Percentiles rank a stretch among this genome's conserved stretches.
Evolutionary conservation across 129 eudicot species (phyloP).

Genomic region (Solidago caesia): DNA sequence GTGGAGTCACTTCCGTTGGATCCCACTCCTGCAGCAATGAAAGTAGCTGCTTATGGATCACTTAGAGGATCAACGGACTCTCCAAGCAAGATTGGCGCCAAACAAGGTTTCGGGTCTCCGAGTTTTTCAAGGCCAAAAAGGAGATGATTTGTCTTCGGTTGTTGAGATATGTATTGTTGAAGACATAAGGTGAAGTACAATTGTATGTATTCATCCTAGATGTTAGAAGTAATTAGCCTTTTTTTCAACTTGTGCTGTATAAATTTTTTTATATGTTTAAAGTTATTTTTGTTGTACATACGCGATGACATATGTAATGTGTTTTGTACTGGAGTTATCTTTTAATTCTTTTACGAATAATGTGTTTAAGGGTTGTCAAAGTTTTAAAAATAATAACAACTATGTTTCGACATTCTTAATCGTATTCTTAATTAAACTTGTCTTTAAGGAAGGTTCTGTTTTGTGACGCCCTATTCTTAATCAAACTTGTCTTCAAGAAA

Average conservation of each 20-base stretch:
- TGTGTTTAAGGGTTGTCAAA: no score
- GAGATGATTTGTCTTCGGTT: constrained; percentile 42
- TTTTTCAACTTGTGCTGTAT: constrained; percentile 23
- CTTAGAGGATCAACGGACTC: constrained; percentile 67
- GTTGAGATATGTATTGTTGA: constrained; percentile 18
- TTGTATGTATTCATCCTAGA: constrained; percentile 14
- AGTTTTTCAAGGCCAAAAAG: constrained; percentile 72
- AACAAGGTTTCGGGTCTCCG: no score
- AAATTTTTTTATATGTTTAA: constrained; percentile 17
- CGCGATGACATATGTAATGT: constrained; percentile 11
- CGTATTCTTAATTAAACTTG: no score
- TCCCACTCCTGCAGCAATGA: constrained; percentile 55
- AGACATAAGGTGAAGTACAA: constrained; percentile 14
- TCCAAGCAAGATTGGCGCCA: constrained; percentile 38
- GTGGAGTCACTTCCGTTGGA: constrained; percentile 60
- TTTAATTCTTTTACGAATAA: not conserved
- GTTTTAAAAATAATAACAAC: no score
- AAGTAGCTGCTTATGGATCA: constrained; percentile 63
- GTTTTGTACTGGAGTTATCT: not conserved
- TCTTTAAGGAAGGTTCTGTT: no score
- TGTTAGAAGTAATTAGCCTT: constrained; percentile 39
- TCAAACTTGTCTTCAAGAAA: no score
- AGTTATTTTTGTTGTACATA: constrained; percentile 34
- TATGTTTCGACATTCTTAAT: no score
- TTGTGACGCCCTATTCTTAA: no score